Percentiles rank a stretch among this genome's conserved stretches.
These are phyloP conservation scores for Entomophthora muscae DNA, from an alignment of 371 early-diverging fungal genomes.

Conservation along the genomic window DNA sequence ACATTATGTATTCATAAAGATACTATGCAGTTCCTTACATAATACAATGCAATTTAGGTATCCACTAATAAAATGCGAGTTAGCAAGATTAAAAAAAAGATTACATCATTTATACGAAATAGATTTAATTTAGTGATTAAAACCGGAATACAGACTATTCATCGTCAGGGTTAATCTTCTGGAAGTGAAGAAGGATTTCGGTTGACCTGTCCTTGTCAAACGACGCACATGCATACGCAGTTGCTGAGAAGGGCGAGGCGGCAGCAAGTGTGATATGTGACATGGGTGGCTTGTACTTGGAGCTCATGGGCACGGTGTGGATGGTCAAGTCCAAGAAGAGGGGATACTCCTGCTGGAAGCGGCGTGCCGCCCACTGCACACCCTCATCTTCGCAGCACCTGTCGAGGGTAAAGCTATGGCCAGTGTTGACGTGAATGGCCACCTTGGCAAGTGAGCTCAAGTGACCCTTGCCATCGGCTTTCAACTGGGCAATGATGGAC, in stretches of 20 bases:
- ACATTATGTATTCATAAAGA: no score
- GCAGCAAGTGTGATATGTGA: not conserved
- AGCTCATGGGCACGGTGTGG: not conserved
- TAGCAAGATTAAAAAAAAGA: no score
- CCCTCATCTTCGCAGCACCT: conserved; percentile 8
- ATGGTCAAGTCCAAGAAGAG: conserved; percentile 8
- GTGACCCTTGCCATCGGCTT: not conserved
- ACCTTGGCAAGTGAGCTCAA: conserved; percentile 4
- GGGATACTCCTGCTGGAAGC: conserved; percentile 9
- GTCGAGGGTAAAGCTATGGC: conserved; percentile 3
- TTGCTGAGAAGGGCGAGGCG: conserved; percentile 6
- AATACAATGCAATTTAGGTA: no score
- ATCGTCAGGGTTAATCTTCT: not conserved
- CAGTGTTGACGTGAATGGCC: conserved; percentile 4
- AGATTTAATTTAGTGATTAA: no score
- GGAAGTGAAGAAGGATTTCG: conserved; percentile 5
- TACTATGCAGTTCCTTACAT: no score
- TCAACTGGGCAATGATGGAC: not conserved
- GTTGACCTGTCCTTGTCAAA: not conserved
- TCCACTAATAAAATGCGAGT: no score
- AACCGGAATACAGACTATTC: no score
- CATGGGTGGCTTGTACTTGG: not conserved
- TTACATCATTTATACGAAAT: no score
- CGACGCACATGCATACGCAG: not conserved
- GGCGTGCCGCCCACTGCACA: conserved; percentile 2